A percentile compares a stretch with the other conserved stretches of the same genome.
These are phyloP conservation scores for Zopfochytrium polystomum DNA, from an alignment of 371 early-diverging fungal genomes.

Conservation along the genomic window DNA sequence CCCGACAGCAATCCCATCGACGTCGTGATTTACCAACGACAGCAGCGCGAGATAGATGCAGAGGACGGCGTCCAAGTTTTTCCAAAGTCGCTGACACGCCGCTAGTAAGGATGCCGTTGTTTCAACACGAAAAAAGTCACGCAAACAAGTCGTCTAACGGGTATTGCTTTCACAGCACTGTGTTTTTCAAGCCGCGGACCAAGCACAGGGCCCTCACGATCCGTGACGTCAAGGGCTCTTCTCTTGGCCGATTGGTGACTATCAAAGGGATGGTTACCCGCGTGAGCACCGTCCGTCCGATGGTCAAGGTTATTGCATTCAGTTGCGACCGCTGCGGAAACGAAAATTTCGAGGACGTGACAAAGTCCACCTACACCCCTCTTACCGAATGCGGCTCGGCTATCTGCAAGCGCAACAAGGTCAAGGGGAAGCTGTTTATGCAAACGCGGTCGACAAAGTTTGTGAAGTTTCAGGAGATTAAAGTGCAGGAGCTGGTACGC, in stretches of 20 bases:
- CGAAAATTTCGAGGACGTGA: slow-evolving; percentile 92
- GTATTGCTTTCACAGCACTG: slow-evolving; percentile 50
- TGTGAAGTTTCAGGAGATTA: slow-evolving; percentile 91
- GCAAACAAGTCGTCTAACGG: too few relatives aligned
- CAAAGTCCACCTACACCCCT: slow-evolving; percentile 63
- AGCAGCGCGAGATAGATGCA: slow-evolving; percentile 64
- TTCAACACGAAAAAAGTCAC: background rate
- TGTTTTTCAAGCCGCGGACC: slow-evolving; percentile 78
- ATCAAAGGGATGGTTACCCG: slow-evolving; percentile 96
- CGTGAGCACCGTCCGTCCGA: slow-evolving; percentile 95
- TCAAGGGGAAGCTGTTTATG: slow-evolving; percentile 86
- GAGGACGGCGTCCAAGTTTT: slow-evolving; percentile 52
- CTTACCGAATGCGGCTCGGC: slow-evolving; percentile 86
- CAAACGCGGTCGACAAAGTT: slow-evolving; percentile 96
- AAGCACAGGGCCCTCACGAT: slow-evolving; percentile 69
- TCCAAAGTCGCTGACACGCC: slow-evolving; percentile 79
- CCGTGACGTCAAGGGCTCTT: slow-evolving; percentile 78
- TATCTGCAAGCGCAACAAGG: slow-evolving; percentile 79
- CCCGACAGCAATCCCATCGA: slow-evolving; percentile 82
- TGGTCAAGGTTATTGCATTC: slow-evolving; percentile 88
- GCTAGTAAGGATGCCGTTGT: slow-evolving; percentile 66
- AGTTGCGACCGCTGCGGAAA: slow-evolving; percentile 96
- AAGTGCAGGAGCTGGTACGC: slow-evolving; percentile 87
- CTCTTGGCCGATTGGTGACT: slow-evolving; percentile 86
- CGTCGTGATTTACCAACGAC: slow-evolving; percentile 83